Conservation (phyloP, 1,139 yeast species). For the Pichia sp. region DNA sequence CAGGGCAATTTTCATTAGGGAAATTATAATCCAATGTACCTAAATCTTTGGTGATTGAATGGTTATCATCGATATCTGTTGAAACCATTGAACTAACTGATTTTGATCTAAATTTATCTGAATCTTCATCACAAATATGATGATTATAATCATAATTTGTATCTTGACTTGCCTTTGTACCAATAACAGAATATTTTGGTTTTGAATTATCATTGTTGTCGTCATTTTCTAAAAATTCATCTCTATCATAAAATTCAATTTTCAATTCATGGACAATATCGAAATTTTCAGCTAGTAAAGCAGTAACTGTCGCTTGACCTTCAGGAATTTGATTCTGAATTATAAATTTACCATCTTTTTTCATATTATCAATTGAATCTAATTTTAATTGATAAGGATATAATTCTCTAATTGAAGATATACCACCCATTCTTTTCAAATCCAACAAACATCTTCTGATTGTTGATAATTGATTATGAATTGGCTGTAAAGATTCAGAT, state of each 20-base stretch:
- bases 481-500: slow-evolving; percentile 83
- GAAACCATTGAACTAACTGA: background rate
- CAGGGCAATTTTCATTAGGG: too few species aligned
- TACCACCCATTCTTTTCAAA: slow-evolving; percentile 86
- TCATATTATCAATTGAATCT: slow-evolving; percentile 77
- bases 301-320: slow-evolving; percentile 92
- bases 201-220: slow-evolving; percentile 20
- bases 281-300: slow-evolving; percentile 86
- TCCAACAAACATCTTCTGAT: slow-evolving; percentile 85
- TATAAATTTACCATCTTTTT: slow-evolving; percentile 86
- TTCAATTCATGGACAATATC: slow-evolving; percentile 87
- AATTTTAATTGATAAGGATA: slow-evolving; percentile 94
- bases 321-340: slow-evolving; percentile 87
- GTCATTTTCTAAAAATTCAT: slow-evolving; percentile 24
- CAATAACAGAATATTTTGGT: slow-evolving; percentile 23
- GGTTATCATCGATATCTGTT: background rate
- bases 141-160: slow-evolving; percentile 29
- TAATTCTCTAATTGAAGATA: slow-evolving; percentile 76
- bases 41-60: slow-evolving; percentile 9
- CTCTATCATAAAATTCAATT: slow-evolving; percentile 68
- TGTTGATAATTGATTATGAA: slow-evolving; percentile 87
- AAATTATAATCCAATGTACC: slow-evolving; percentile 20
- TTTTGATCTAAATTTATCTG: slow-evolving; percentile 5
- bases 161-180: slow-evolving; percentile 29
- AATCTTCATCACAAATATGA: slow-evolving; percentile 14